phyloP scores from a whole-genome alignment of 495 filamentous ascomycete genomes.

The Aspergillus cavernicola region DNA sequence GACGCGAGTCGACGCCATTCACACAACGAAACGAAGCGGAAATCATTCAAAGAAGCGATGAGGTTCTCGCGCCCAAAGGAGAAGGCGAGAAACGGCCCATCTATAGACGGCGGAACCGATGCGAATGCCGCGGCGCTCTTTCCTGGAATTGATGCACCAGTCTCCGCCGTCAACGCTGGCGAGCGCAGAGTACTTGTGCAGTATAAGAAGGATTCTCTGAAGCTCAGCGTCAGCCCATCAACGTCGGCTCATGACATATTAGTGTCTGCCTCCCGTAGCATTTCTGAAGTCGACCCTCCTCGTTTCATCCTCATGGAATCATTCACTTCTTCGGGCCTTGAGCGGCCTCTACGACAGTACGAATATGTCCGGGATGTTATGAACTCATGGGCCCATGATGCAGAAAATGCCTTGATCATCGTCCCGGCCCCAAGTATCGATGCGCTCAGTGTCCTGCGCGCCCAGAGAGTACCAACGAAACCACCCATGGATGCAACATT shows the following conservation, averaged over 20 bases:
- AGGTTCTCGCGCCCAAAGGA: constrained; percentile 22
- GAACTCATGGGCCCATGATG: constrained; percentile 86
- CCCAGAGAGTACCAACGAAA: constrained; percentile 50
- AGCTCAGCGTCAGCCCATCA: constrained; percentile 63
- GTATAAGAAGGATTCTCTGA: constrained; percentile 57
- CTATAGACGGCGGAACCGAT: constrained; percentile 24
- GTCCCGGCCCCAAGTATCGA: constrained; percentile 45
- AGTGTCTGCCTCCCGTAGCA: constrained; percentile 48
- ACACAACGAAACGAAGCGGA: constrained; percentile 16
- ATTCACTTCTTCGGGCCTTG: constrained; percentile 71
- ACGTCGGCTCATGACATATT: constrained; percentile 76
- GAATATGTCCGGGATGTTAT: constrained; percentile 84
- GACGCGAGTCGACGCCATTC: constrained; percentile 12
- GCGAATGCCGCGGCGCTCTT: constrained; percentile 46
- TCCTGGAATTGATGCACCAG: constrained; percentile 71
- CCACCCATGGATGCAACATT: constrained; percentile 60
- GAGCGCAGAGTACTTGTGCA: constrained; percentile 69
- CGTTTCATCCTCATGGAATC: constrained; percentile 70
- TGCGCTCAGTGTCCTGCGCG: constrained; percentile 45
- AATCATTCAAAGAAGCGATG: constrained; percentile 19
- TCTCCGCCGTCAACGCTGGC: constrained; percentile 79
- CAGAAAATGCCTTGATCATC: constrained; percentile 65
- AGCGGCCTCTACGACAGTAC: constrained; percentile 79
- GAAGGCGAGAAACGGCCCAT: constrained; percentile 4
- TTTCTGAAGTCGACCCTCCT: constrained; percentile 56